phyloP scores from a whole-genome alignment of 192 early-diverging fungal species.

The Powellomyces hirtus region DNA sequence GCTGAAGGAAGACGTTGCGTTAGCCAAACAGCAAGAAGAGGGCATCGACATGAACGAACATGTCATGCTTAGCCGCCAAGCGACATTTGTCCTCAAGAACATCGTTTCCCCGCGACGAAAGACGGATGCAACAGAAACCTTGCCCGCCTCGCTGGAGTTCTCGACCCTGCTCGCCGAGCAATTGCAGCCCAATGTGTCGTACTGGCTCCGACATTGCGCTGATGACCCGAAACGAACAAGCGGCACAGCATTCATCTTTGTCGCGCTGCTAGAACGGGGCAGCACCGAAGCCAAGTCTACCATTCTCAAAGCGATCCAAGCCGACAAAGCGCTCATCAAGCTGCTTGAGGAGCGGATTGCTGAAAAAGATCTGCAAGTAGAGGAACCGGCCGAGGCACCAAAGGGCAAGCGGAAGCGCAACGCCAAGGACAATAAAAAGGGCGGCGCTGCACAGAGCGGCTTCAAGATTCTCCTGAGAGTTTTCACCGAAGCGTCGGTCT shows the following conservation, averaged over 20 bases:
- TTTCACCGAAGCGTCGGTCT: too few species aligned
- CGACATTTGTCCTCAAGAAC: slow-evolving; percentile 39
- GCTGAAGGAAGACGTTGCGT: slow-evolving; percentile 43
- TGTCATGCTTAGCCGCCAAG: slow-evolving; percentile 35
- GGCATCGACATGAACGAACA: slow-evolving; percentile 37
- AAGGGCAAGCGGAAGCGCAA: not conserved
- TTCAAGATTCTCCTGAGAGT: too few species aligned
- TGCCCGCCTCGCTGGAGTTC: not conserved
- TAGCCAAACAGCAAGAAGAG: slow-evolving; percentile 37
- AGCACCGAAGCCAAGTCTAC: slow-evolving; percentile 6
- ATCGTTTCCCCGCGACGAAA: slow-evolving; percentile 25
- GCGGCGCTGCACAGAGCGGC: too few species aligned
- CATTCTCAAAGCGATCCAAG: slow-evolving; percentile 20
- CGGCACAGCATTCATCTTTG: slow-evolving; percentile 41
- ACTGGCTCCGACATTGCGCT: slow-evolving; percentile 37
- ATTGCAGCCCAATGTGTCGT: slow-evolving; percentile 22
- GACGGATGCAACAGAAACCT: not conserved
- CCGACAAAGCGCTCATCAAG: not conserved
- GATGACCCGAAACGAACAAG: slow-evolving; percentile 22
- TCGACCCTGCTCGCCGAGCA: not conserved
- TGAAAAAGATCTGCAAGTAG: not conserved
- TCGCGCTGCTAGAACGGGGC: slow-evolving; percentile 34
- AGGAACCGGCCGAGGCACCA: slow-evolving; percentile 3
- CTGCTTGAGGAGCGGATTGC: not conserved
- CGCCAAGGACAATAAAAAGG: not conserved